Conservation (phyloP, 176 grass and related monocot species). For the Paspalum vaginatum region DNA sequence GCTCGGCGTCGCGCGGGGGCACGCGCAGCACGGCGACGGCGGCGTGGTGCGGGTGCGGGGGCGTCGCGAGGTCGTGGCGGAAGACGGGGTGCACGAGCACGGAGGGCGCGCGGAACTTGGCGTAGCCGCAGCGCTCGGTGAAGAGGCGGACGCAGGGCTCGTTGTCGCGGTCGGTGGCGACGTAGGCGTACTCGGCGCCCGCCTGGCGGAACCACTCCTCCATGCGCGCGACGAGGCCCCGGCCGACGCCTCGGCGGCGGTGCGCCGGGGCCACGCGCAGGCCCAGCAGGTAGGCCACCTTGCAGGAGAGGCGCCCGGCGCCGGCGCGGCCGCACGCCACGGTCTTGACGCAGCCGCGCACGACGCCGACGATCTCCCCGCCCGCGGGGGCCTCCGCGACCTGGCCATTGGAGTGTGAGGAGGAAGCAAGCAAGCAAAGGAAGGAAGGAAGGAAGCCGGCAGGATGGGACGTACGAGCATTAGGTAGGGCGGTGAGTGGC, state of each 20-base stretch:
- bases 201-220: constrained; percentile 69
- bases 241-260: constrained; percentile 52
- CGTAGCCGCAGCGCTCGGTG: constrained; percentile 66
- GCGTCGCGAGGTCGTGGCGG: constrained; percentile 50
- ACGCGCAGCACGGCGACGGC: constrained; percentile 32
- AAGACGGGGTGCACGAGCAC: constrained; percentile 68
- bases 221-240: constrained; percentile 60
- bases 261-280: constrained; percentile 65
- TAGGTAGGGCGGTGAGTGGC: constrained; percentile 67
- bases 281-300: constrained; percentile 83
- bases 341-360: constrained; percentile 78
- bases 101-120: constrained; percentile 66
- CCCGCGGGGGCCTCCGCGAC: constrained; percentile 41
- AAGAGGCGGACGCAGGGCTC: constrained; percentile 61
- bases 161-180: constrained; percentile 75
- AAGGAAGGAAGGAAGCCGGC: neutral
- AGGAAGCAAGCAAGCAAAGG: neutral
- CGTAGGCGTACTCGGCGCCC: constrained; percentile 78
- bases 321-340: constrained; percentile 44
- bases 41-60: no score
- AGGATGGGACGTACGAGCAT: constrained; percentile 65
- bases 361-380: constrained; percentile 61
- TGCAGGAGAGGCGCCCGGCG: constrained; percentile 29
- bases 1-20: constrained; percentile 36
- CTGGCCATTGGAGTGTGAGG: constrained; percentile 15